These are phyloP conservation scores for Fusarium sp. DNA, from an alignment of 2,329 filamentous ascomycete genomes.

Conservation along the genomic window DNA sequence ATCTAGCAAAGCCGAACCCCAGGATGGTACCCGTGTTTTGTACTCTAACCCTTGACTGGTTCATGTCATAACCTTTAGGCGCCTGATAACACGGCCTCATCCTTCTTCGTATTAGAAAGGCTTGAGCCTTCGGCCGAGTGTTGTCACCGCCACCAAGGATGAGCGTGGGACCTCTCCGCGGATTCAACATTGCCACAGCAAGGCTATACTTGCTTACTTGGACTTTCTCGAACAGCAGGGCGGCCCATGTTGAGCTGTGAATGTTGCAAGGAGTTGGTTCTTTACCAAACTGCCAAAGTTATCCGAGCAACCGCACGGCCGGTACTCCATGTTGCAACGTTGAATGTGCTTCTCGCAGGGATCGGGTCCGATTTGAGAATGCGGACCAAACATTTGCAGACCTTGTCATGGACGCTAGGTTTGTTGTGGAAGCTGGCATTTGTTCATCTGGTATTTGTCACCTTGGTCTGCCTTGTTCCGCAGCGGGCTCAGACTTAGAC, in stretches of 20 bases:
- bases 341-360: neutral
- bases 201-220: neutral
- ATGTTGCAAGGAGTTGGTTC: neutral
- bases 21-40: neutral
- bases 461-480: neutral
- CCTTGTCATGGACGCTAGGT: slow-evolving; percentile 2
- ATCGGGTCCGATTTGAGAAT: neutral
- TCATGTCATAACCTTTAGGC: neutral
- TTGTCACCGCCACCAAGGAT: too few relatives aligned
- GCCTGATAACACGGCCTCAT: neutral
- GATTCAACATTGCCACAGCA: slow-evolving; percentile 8
- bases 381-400: slow-evolving; percentile 5
- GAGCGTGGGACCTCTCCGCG: neutral
- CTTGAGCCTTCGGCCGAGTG: neutral
- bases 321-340: too few relatives aligned
- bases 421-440: slow-evolving; percentile 10
- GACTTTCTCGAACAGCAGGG: neutral
- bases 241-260: too few relatives aligned
- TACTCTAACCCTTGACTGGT: neutral
- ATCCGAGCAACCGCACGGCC: neutral
- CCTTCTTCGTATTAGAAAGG: slow-evolving; percentile 5
- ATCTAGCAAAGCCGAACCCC: neutral
- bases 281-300: neutral
- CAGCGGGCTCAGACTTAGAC: neutral
- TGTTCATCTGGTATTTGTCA: neutral